Percentiles rank a stretch among this genome's conserved stretches.
These are phyloP conservation scores for Fusarium burgessii DNA, from an alignment of 2,329 filamentous ascomycete species.

Conservation along the genomic window DNA sequence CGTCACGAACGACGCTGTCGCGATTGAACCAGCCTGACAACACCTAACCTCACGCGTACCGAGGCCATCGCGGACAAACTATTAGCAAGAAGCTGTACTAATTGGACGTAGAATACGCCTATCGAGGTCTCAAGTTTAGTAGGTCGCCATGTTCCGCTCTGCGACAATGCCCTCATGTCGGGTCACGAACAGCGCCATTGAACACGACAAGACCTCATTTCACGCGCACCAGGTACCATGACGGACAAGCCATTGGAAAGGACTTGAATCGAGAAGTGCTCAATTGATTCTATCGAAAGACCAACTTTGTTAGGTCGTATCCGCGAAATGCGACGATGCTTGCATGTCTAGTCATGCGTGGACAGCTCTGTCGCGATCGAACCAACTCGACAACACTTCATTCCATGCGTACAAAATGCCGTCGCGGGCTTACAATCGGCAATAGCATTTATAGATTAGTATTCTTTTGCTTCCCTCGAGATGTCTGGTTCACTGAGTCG, in stretches of 20 bases:
- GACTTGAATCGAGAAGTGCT: no score
- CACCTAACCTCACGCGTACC: fast-evolving
- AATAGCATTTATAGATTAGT: fast-evolving
- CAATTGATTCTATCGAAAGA: no score
- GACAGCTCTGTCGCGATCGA: background rate
- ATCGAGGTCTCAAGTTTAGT: no score
- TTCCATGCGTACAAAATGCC: background rate
- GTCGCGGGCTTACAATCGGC: fast-evolving
- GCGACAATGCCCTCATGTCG: background rate
- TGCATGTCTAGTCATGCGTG: background rate
- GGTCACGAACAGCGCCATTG: no score
- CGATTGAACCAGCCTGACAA: background rate
- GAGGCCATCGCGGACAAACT: fast-evolving
- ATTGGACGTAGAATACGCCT: no score
- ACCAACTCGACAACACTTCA: no score
- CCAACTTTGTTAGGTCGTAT: no score
- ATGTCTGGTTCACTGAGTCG: fast-evolving
- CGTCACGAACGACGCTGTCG: background rate
- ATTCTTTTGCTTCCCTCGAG: fast-evolving
- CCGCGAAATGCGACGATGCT: no score
- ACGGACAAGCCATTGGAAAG: no score
- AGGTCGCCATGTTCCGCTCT: fast-evolving
- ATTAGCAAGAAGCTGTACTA: fast-evolving
- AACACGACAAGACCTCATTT: no score
- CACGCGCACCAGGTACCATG: no score